Percentiles rank a stretch among this genome's conserved stretches.
These are phyloP conservation scores for Chionographis japonica DNA, from an alignment of 106 monocot species.

Conservation along the genomic window DNA sequence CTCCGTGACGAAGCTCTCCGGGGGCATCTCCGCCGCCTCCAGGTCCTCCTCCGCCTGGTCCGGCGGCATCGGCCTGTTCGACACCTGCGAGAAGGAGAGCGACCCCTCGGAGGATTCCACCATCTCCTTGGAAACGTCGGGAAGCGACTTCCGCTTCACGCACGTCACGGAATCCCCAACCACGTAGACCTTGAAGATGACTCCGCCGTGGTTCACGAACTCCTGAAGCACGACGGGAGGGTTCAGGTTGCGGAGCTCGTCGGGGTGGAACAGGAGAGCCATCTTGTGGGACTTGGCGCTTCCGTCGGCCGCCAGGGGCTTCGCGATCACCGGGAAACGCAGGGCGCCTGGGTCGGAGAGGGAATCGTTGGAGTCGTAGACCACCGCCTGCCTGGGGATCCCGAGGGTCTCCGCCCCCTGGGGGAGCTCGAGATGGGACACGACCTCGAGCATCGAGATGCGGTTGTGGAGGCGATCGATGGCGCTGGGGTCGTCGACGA, in stretches of 20 bases:
- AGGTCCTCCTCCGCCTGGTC: constrained; percentile 16
- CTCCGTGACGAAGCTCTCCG: constrained; percentile 32
- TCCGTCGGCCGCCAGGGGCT: constrained; percentile 64
- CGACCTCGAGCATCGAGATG: constrained; percentile 65
- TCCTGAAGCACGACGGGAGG: constrained; percentile 72
- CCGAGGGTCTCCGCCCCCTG: constrained; percentile 38
- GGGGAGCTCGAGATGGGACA: constrained; percentile 41
- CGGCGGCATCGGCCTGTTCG: constrained; percentile 31
- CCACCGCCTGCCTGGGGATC: constrained; percentile 48
- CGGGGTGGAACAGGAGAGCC: constrained; percentile 42
- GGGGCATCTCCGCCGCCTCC: constrained; percentile 51
- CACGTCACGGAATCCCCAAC: constrained; percentile 63
- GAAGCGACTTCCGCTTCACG: constrained; percentile 63
- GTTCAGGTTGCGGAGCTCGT: constrained; percentile 43
- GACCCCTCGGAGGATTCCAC: constrained; percentile 31
- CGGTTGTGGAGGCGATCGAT: constrained; percentile 67
- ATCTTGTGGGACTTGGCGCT: constrained; percentile 62
- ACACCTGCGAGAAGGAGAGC: constrained; percentile 55
- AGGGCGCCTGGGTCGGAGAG: constrained; percentile 36
- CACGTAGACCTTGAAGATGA: constrained; percentile 78
- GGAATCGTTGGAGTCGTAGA: constrained; percentile 40
- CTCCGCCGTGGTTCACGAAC: constrained; percentile 71
- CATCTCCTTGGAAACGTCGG: constrained; percentile 53
- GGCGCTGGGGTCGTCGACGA: constrained; percentile 43
- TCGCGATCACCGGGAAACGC: constrained; percentile 60